Evolutionary conservation across 176 grass and related monocot species (phyloP), one percentile per base, ranked within the genome.

Genomic region (Musa beccarii): DNA sequence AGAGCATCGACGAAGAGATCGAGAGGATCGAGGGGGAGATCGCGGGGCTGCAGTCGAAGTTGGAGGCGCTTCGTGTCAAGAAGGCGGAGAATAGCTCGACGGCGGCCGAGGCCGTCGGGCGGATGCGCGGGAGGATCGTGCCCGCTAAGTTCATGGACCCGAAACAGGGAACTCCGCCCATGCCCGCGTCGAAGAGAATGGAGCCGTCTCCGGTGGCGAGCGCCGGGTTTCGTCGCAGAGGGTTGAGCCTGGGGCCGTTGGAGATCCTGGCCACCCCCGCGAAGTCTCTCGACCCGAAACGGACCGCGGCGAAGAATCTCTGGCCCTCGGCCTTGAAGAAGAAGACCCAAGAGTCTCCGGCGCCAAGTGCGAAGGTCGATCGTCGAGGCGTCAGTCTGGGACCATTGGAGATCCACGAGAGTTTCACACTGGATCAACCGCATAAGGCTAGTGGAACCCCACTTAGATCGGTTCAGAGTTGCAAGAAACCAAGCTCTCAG

Each of bases 371-470:
- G 34, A 87, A 72, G 15, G 77, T 62, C 64, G 79, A 71, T 4
- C 91, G 84, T 65, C 89, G 90, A 86, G 88, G 88, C 2, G 75
- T 87, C 72, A 92, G 94, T 69, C 88, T 98, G 8, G 94, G 94
- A 0, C 88, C 94, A 0, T 13, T 89, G 81, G 90, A 93, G 84
- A 98, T 98, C 63, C 90, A 87, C 53, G 23, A 84, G 13, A 82
- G 82, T 70, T 4, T 80, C 13, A 75, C 29, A 81, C 74, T 53
- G 13, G 53, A 63, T 54, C 81, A 71, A 43, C 52, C 14, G 10
- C 34, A 49, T n/a, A 24, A 15, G 9, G 14, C 76, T 7, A 53
- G 85, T 76, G 51, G n/a, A 55, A 12, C 59, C 68, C 85, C 14
- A 57, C 80, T 79, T 20, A 54, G 85, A 79, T 63, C 81, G 81